Base-by-base conservation (phyloP, 306 rosid genomes). In the Rosa multiflora region DNA sequence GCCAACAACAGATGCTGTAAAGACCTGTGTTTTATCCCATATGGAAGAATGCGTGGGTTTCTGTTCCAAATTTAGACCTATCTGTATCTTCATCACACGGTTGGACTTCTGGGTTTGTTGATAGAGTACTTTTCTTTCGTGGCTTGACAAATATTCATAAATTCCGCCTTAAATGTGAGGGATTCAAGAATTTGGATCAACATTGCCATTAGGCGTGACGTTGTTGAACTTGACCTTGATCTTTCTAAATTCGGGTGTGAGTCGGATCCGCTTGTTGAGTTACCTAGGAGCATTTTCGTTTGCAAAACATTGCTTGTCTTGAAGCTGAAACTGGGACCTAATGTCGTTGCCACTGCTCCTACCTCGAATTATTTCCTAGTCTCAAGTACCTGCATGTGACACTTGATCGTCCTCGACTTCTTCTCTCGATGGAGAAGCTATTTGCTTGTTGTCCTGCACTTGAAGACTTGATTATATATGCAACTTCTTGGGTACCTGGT, bases 1-100 rank as follows among this genome's bases (percentile, higher is more conserved):
- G 59, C 66, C 20, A 11, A n/a, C 67, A 73, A 39, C 3, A 11
- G n/a, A 13, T n/a, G 67, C 51, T 3, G 77, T 39, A n/a, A 20
- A 6, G 77, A 73, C 76, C 10, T 10, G 66, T 1, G 66, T 55
- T 53, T 73, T 53, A 11, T 73, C 76, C 10, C 47, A 53, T 23
- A 53, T 18, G 76, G 76, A 37, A 20, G 23, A 40, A 52, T 37
- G 3, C 6, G 18, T 55, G 51, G 77, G 0, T 10, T 20, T 35
- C 37, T 53, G 67, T 55, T 52, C 35, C 67, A 4, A 55, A 11
- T 11, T 5, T 73, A 37, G 18, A 39, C 21, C 11, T 73, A 18
- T n/a, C 20, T 9, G 18, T 58, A 52, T 52, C 5, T 35, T 52
- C 39, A 43, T 6, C 44, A 42, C 44, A 32, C 37, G 55, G 55